These are phyloP conservation scores for Blastobotrys elegans DNA, from an alignment of 1,139 yeast genomes.

Conservation along the genomic window DNA sequence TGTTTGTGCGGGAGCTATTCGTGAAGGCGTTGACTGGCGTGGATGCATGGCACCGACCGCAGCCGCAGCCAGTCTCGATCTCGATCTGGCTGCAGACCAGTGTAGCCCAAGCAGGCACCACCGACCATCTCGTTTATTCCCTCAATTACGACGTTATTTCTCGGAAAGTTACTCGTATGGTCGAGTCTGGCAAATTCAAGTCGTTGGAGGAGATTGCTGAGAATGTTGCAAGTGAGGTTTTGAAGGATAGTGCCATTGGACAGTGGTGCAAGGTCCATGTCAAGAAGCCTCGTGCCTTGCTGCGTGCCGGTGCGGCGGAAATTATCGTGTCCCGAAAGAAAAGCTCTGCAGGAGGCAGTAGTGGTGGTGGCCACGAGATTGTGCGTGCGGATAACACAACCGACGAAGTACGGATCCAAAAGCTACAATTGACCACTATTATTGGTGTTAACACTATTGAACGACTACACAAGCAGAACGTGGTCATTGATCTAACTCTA, in stretches of 20 bases:
- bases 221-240: constrained; percentile 45
- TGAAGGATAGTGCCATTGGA: constrained; percentile 50
- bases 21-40: constrained; percentile 65
- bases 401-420: constrained; percentile 47
- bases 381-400: constrained; percentile 28
- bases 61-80: constrained; percentile 63
- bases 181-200: constrained; percentile 42
- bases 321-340: constrained; percentile 37
- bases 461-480: constrained; percentile 70
- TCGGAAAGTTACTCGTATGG: constrained; percentile 51
- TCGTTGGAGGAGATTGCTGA: constrained; percentile 61
- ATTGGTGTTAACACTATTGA: constrained; percentile 93
- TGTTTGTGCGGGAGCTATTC: constrained; percentile 53
- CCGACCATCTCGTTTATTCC: constrained; percentile 76
- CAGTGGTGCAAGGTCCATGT: constrained; percentile 44
- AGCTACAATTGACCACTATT: constrained; percentile 60
- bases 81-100: constrained; percentile 60
- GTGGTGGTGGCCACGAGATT: constrained; percentile 40
- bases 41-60: constrained; percentile 71
- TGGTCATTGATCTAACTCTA: constrained; percentile 52
- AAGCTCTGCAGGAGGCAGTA: constrained; percentile 10
- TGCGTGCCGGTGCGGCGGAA: constrained; percentile 50
- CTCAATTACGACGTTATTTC: constrained; percentile 84
- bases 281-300: constrained; percentile 49
- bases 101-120: constrained; percentile 62